phyloP scores from a whole-genome alignment of 441 rosid genomes.

The Erodium chrysanthum region DNA sequence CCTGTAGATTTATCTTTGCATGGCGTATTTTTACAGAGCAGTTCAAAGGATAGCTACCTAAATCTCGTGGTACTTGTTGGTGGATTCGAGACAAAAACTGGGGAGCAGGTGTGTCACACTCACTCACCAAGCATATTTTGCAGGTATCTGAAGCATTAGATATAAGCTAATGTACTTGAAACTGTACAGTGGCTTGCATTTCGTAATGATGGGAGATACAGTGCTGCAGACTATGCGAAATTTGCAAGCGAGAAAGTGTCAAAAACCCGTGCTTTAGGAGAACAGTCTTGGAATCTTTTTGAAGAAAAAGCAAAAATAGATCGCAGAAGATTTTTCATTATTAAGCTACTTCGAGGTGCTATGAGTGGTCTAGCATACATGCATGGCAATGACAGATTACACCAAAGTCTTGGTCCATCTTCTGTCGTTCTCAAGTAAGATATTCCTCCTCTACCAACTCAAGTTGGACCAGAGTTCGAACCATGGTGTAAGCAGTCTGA shows the following conservation, averaged over 20 bases:
- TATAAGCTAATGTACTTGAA: constrained; percentile 22
- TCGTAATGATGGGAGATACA: constrained; percentile 66
- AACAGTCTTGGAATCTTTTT: constrained; percentile 50
- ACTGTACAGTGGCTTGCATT: constrained; percentile 80
- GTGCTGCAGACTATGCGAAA: constrained; percentile 75
- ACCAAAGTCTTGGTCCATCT: constrained; percentile 94
- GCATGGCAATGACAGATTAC: constrained; percentile 76
- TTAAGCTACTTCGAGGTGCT: constrained; percentile 61
- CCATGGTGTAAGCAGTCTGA: too few species aligned
- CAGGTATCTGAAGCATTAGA: constrained; percentile 10
- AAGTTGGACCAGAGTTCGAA: too few species aligned
- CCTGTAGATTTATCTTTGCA: constrained; percentile 10
- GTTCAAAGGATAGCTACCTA: constrained; percentile 35
- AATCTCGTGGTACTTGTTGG: constrained; percentile 67
- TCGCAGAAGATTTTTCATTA: constrained; percentile 46
- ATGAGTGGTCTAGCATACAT: constrained; percentile 73
- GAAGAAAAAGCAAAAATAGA: constrained; percentile 41
- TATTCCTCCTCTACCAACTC: constrained; percentile 12
- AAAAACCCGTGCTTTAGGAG: constrained; percentile 27
- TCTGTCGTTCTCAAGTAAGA: constrained; percentile 79
- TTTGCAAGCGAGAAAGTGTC: constrained; percentile 50
- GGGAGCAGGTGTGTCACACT: constrained; percentile 67
- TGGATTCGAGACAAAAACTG: constrained; percentile 79
- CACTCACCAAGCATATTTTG: constrained; percentile 4
- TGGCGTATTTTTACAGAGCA: constrained; percentile 39